Conservation (phyloP, 108 stramenopile species). For the Cyclostephanos invisitatus region DNA sequence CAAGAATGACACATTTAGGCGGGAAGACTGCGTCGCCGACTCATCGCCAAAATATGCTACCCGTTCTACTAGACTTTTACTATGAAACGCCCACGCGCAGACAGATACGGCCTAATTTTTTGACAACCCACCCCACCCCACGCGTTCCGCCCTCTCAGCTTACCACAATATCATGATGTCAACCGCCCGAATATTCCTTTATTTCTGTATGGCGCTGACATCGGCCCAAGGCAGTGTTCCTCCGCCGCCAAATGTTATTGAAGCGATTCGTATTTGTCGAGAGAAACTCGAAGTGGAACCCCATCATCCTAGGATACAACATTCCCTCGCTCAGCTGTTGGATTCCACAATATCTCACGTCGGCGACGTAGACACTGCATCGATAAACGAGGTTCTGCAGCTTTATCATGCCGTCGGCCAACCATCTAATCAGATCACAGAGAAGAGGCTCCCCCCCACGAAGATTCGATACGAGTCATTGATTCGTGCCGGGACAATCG, state of each 20-base stretch:
- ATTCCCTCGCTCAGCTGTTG: constrained; percentile 28
- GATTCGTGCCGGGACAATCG: constrained; percentile 24
- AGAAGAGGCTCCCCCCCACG: constrained; percentile 21
- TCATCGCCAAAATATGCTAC: no score
- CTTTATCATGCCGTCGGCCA: constrained; percentile 20
- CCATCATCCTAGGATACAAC: constrained; percentile 22
- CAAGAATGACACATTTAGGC: no score
- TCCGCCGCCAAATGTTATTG: constrained; percentile 11
- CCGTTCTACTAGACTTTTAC: no score
- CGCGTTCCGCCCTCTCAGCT: no score
- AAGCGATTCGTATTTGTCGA: constrained; percentile 30
- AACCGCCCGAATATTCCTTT: not conserved
- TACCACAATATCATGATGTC: not conserved
- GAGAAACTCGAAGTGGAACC: constrained; percentile 31
- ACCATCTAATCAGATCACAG: constrained; percentile 9
- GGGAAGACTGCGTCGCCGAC: no score
- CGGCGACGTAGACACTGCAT: constrained; percentile 4
- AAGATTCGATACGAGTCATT: constrained; percentile 24
- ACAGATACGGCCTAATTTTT: no score
- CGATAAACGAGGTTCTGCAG: constrained; percentile 10
- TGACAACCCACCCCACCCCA: no score
- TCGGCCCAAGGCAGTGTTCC: constrained; percentile 17
- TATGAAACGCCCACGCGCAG: no score
- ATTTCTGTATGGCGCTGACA: constrained; percentile 8
- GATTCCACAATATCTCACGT: constrained; percentile 10